Conservation (phyloP, 2,329 filamentous ascomycete genomes). For the Aspergillus floridensis region DNA sequence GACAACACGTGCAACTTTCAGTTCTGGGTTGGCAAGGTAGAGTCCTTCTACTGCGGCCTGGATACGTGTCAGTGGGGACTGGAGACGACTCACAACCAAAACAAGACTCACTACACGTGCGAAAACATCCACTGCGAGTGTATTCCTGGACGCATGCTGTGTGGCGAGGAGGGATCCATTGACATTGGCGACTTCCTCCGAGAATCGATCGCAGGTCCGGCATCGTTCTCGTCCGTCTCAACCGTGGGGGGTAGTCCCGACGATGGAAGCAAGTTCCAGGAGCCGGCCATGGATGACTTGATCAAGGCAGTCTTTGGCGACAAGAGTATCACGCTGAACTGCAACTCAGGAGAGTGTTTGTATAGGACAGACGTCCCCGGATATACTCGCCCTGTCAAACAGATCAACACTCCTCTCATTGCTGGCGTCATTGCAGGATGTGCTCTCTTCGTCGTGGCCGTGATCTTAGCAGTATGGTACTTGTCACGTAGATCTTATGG, state of each 20-base stretch:
- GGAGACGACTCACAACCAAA: slow-evolving; percentile 66
- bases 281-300: slow-evolving; percentile 87
- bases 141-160: slow-evolving; percentile 88
- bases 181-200: slow-evolving; percentile 88
- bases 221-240: slow-evolving; percentile 69
- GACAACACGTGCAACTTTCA: slow-evolving; percentile 86
- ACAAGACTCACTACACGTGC: slow-evolving; percentile 82
- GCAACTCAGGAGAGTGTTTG: slow-evolving; percentile 84
- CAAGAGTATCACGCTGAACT: slow-evolving; percentile 78
- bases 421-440: slow-evolving; percentile 86
- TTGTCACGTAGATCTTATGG: slow-evolving; percentile 69
- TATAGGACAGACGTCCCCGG: slow-evolving; percentile 91
- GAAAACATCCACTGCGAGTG: slow-evolving; percentile 82
- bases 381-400: slow-evolving; percentile 82
- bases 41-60: slow-evolving; percentile 95
- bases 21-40: slow-evolving; percentile 92
- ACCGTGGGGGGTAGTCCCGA: slow-evolving; percentile 57
- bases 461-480: slow-evolving; percentile 83
- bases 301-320: slow-evolving; percentile 90
- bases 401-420: slow-evolving; percentile 95
- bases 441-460: slow-evolving; percentile 82
- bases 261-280: slow-evolving; percentile 78
- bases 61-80: slow-evolving; percentile 73
- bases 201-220: slow-evolving; percentile 80
- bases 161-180: slow-evolving; percentile 84